Base-by-base conservation (phyloP, 306 rosid genomes). In the Rubus idaeus region DNA sequence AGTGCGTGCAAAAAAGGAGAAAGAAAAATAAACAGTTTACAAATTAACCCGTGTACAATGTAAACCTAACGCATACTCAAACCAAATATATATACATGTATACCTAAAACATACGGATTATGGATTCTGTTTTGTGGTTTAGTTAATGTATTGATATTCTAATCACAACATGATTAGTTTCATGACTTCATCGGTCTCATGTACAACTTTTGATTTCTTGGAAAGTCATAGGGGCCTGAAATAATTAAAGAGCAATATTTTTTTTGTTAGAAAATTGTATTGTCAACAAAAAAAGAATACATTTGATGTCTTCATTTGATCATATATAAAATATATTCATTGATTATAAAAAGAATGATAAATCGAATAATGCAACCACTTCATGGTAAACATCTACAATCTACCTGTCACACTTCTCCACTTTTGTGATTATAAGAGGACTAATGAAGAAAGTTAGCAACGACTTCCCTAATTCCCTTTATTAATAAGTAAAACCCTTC, bases 311-410 rank as follows among this genome's bases (percentile, higher is more conserved):
- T 6, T 62, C n/a, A 6, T 35, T 35, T 62, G 68, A 62, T 62
- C n/a, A 62, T 30, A 35, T 62, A 62, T 30, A 62, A 12, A 62
- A 2, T 62, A 30, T 35, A 35, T 30, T 62, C 42, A 39, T 23
- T 2, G 16, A 11, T 10, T 10, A 12, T 11, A 58, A 58, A 21
- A 26, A 61, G n/a, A 61, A 13, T 30, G 67, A 17, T 20, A 35
- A 78, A 47, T n/a, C 42, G 62, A 79, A 65, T 37, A 14, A 30
- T 12, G 44, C 51, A 74, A 74, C 78, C 75, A 74, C 83, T 73
- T 56, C 70, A 73, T 18, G 49, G 51, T 35, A 47, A 30, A 79
- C 75, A 66, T 44, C 46, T 62, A 13, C 17, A 7, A 30, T 30
- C 35, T 73, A 79, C 69, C 83, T 79, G 74, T 65, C 50, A 56